Base-by-base conservation (phyloP, 2,329 filamentous ascomycete species). In the Penicillium polonicum region DNA sequence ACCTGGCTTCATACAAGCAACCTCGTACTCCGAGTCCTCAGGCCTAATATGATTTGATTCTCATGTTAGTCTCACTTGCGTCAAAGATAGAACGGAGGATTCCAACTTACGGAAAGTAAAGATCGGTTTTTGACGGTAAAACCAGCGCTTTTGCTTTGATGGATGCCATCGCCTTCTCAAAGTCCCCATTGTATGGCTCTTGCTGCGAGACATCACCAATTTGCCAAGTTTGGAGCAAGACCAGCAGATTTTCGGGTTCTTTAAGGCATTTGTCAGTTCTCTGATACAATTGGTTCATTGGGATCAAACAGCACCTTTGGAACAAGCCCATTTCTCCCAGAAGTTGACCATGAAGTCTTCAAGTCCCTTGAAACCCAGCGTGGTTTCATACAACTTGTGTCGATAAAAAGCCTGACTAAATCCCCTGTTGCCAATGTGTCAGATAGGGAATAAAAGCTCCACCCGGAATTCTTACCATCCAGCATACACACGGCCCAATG, bases 151-250 rank as follows among this genome's bases (percentile, higher is more conserved):
- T 90, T 1, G 89, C 87, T 70, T 88, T 89, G 72, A 93, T 91
- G 3, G 79, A 81, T 46, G 80, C 78, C 83, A 93, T 81, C 0
- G 88, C 85, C 52, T 82, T 80, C 58, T 82, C 80, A 61, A 91
- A 88, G 60, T 89, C 76, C 1, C 84, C 86, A 58, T 87, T 82
- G 62, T 89, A 92, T 3, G 85, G 86, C 54, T 85, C 80, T 67
- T 91, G 88, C 5, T 83, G 74, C 4, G 88, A 89, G 49, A 85
- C 82, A 66, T 93, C 88, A 1, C 83, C 89, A 5, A 83, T 80
- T 71, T 93, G 89, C 90, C 90, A 94, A 0, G 89, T 92, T 35
- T 88, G 82, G 4, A 91, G 76, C 89, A 92, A 91, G 1, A 83
- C 82, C 0, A 92, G 77, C 69, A 92, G 78, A 60, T 92, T 90